These are phyloP conservation scores for Aspergillus nidulans DNA, from an alignment of 495 filamentous ascomycete species.

Conservation along the genomic window DNA sequence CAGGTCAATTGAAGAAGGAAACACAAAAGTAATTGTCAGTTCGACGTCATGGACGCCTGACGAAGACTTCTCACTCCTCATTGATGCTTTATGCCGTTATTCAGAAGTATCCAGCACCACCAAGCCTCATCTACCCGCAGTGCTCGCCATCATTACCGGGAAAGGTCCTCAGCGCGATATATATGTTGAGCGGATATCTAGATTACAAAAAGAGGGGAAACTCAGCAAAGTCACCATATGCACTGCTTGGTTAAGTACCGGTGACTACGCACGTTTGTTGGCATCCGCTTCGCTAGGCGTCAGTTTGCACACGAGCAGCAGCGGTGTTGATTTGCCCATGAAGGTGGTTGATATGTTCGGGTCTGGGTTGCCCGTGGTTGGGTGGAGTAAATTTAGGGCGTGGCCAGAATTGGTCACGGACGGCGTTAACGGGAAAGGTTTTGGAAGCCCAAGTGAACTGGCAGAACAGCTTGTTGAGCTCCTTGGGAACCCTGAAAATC, in stretches of 20 bases:
- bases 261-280: conserved; percentile 83
- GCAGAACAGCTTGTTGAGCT: conserved; percentile 54
- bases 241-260: conserved; percentile 77
- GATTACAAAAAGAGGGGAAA: conserved; percentile 53
- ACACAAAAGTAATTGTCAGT: conserved; percentile 69
- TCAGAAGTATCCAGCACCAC: conserved; percentile 44
- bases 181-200: conserved; percentile 62
- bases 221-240: conserved; percentile 64
- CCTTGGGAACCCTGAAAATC: conserved; percentile 49
- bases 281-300: conserved; percentile 86
- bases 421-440: conserved; percentile 79
- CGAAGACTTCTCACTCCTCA: conserved; percentile 87
- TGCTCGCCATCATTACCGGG: conserved; percentile 88
- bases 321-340: conserved; percentile 96
- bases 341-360: conserved; percentile 99
- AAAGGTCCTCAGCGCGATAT: conserved; percentile 78
- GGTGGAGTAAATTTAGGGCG: conserved; percentile 76
- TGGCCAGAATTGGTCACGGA: conserved; percentile 84
- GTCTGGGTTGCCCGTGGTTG: conserved; percentile 83
- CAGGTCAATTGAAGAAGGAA: conserved; percentile 50
- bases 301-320: conserved; percentile 86
- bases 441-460: conserved; percentile 62
- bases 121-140: conserved; percentile 47
- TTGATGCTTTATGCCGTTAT: conserved; percentile 76
- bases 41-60: conserved; percentile 96